A percentile compares a stretch with the other conserved stretches of the same genome.
Conservation (phyloP, 2,329 filamentous ascomycete genomes). For the Colletotrichum chrysophilum region DNA sequence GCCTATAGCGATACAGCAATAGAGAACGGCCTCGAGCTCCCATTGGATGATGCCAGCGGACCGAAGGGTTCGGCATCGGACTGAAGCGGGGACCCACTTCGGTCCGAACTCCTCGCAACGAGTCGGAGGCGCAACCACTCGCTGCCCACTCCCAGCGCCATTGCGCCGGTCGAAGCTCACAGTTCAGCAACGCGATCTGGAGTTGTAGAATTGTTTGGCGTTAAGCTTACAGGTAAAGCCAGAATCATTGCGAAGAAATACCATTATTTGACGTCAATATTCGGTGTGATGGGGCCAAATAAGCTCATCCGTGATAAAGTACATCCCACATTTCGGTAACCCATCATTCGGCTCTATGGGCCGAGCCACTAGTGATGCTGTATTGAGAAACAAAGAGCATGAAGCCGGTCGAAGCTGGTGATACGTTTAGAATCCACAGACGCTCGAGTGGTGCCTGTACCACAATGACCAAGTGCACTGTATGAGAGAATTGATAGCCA, state of each 20-base stretch:
- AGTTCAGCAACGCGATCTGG: neutral
- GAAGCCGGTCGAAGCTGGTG: neutral
- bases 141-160: accelerated
- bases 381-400: accelerated
- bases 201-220: neutral
- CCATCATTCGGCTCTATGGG: neutral
- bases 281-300: neutral
- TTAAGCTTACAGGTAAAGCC: neutral
- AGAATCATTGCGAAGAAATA: neutral
- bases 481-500: neutral
- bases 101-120: neutral
- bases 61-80: neutral
- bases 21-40: neutral
- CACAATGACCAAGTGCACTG: neutral
- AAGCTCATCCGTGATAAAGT: neutral
- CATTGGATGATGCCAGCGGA: neutral
- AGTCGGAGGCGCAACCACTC: neutral
- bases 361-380: neutral
- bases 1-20: accelerated
- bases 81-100: neutral
- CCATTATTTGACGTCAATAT: neutral
- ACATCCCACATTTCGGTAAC: neutral
- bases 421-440: neutral
- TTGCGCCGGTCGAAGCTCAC: neutral
- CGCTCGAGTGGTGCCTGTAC: neutral